A percentile compares a stretch with the other conserved stretches of the same genome.
Evolutionary conservation across 805 yeast genomes (phyloP).

Genomic region (Wickerhamomyces alni): DNA sequence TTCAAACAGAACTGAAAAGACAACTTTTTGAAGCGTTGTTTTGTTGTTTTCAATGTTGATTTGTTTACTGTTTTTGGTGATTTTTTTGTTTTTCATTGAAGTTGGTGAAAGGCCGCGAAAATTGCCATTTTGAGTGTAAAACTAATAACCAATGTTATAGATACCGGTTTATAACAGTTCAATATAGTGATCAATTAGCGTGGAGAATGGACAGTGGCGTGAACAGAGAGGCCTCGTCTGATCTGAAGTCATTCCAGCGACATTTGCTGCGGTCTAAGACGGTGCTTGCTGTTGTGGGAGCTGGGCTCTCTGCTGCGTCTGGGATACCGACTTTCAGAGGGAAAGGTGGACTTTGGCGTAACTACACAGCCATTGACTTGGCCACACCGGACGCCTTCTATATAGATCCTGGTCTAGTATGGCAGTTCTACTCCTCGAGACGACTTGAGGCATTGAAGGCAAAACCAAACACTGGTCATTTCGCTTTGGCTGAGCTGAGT

Average conservation of each 20-base stretch:
- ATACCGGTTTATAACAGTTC: no score
- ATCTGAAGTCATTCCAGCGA: slow-evolving; percentile 38
- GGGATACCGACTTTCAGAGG: slow-evolving; percentile 76
- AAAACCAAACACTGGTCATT: slow-evolving; percentile 69
- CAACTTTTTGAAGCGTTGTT: no score
- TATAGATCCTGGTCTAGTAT: slow-evolving; percentile 76
- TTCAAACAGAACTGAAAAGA: background rate
- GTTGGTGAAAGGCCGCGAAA: background rate
- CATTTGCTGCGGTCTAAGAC: slow-evolving; percentile 39
- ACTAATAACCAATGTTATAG: no score
- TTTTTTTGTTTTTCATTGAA: no score
- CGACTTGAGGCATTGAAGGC: slow-evolving; percentile 61
- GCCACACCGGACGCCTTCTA: slow-evolving; percentile 92
- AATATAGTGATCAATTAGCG: no score
- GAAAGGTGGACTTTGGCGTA: slow-evolving; percentile 70
- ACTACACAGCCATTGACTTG: slow-evolving; percentile 70
- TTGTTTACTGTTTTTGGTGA: background rate
- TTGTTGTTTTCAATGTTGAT: background rate
- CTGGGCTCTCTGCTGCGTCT: slow-evolving; percentile 74
- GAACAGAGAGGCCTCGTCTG: slow-evolving; percentile 6
- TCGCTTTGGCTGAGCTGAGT: slow-evolving; percentile 60
- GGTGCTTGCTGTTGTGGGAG: slow-evolving; percentile 67
- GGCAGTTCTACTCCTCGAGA: slow-evolving; percentile 81
- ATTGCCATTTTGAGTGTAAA: background rate
- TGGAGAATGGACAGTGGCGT: background rate